Conservation (phyloP, 176 grass and related monocot species). For the Cymbopogon citratus region DNA sequence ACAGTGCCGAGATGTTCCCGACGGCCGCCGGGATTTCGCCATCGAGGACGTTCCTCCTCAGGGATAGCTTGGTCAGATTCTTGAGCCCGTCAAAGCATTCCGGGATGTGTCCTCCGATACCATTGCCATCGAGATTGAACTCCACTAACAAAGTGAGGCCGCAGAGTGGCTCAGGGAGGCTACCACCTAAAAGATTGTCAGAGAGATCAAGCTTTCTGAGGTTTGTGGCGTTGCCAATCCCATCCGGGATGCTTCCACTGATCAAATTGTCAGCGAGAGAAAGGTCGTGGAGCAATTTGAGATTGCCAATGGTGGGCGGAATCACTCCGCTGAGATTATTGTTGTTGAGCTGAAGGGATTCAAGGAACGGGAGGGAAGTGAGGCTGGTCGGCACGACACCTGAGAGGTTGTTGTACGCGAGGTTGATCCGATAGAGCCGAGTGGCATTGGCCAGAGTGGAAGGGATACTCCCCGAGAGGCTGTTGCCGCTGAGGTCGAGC, state of each 20-base stretch:
- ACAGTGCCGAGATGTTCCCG: slow-evolving; percentile 62
- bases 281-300: slow-evolving; percentile 49
- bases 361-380: slow-evolving; percentile 42
- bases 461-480: slow-evolving; percentile 57
- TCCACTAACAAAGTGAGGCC: slow-evolving; percentile 45
- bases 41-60: slow-evolving; percentile 45
- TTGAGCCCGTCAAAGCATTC: slow-evolving; percentile 50
- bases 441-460: slow-evolving; percentile 49
- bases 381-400: slow-evolving; percentile 49
- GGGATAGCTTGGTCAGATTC: slow-evolving; percentile 57
- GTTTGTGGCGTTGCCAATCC: slow-evolving; percentile 47
- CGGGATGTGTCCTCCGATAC: slow-evolving; percentile 46
- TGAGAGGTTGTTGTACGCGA: slow-evolving; percentile 82
- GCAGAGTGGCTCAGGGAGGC: slow-evolving; percentile 43
- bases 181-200: slow-evolving; percentile 45
- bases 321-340: slow-evolving; percentile 66
- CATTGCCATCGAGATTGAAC: slow-evolving; percentile 53
- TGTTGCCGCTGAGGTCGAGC: slow-evolving; percentile 86
- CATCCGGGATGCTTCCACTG: slow-evolving; percentile 65
- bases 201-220: slow-evolving; percentile 74
- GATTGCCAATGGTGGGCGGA: slow-evolving; percentile 48
- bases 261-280: slow-evolving; percentile 54
- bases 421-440: slow-evolving; percentile 55
- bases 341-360: slow-evolving; percentile 49
- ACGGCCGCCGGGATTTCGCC: slow-evolving; percentile 58